Evolutionary conservation across 306 rosid species (phyloP), one percentile per base, ranked within the genome.

Genomic region (Macrotyloma uniflorum): DNA sequence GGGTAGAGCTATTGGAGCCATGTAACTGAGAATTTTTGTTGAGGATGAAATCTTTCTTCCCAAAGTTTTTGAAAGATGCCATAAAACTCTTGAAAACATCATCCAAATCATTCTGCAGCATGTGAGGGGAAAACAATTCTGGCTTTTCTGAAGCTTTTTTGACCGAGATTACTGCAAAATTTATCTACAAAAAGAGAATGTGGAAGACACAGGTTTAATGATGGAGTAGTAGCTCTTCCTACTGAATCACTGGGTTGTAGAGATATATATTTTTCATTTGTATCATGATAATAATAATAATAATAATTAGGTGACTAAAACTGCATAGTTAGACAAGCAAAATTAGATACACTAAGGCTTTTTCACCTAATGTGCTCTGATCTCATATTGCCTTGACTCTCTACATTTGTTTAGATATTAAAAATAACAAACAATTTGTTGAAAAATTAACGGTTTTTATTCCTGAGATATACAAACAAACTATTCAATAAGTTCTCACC

Each of bases 91-190:
- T 40, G 22, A 79, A 55, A 49, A 63, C 7, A 8, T 66, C 75
- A 51, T 76, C 78, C 4, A 79, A n/a, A 62, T 78, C 62, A 71
- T 53, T 71, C 57, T 72, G 80, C 59, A 85, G 79, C 64, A 47
- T 75, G 54, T 82, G 80, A 54, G 23, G 78, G 67, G 86, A 75
- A 85, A 79, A 26, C 69, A 72, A 15, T 26, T 70, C 67, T 10
- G 86, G 89, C 16, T 79, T 72, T 79, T 83, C 80, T 50, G 63
- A 74, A 83, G 75, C 72, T 71, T 45, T 86, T 43, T 2, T 72
- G 62, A 72, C 83, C 10, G 79, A 50, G 33, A 30, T 20, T 72
- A 77, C 81, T 10, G 43, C 42, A 43, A 23, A 58, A 59, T 79
- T 72, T 65, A 83, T 79, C 89, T 86, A 26, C 68, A 70, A 43